These are phyloP conservation scores for Claviceps arundinis DNA, from an alignment of 2,329 filamentous ascomycete genomes.

Conservation along the genomic window DNA sequence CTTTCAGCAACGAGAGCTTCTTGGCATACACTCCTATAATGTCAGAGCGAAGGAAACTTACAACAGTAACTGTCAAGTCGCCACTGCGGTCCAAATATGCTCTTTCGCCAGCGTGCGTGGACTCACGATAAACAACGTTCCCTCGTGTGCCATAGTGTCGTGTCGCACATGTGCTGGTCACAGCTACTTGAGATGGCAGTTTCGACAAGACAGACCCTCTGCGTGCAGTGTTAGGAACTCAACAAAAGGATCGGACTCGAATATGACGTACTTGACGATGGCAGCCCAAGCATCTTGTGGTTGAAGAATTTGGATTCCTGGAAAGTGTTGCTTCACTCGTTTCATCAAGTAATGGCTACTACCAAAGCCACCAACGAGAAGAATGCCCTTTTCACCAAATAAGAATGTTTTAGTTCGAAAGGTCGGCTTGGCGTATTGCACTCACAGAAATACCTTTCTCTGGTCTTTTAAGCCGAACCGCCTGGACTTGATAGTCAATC, in stretches of 20 bases:
- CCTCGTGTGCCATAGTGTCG: neutral
- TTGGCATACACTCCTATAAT: neutral
- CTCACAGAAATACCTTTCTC: neutral
- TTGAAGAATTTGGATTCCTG: slow-evolving; percentile 1
- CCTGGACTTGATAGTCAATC: slow-evolving; percentile 10
- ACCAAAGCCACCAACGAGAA: slow-evolving; percentile 5
- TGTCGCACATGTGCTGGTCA: neutral
- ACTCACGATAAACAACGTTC: neutral
- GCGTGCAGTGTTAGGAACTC: neutral
- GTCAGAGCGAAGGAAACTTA: neutral
- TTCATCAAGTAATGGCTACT: slow-evolving; percentile 2
- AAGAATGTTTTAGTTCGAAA: neutral
- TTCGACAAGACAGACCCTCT: slow-evolving; percentile 2
- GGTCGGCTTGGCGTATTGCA: neutral
- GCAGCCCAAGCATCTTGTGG: slow-evolving; percentile 5
- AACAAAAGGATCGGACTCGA: neutral
- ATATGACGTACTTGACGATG: slow-evolving; percentile 2
- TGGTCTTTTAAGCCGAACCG: neutral
- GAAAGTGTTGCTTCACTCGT: neutral
- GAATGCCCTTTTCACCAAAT: neutral
- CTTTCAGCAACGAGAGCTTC: neutral
- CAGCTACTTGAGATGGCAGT: neutral
- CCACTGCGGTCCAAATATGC: neutral
- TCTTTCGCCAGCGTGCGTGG: neutral
- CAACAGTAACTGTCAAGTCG: neutral